These are phyloP conservation scores for Evansstolkia leycettana DNA, from an alignment of 495 filamentous ascomycete genomes.

Conservation along the genomic window DNA sequence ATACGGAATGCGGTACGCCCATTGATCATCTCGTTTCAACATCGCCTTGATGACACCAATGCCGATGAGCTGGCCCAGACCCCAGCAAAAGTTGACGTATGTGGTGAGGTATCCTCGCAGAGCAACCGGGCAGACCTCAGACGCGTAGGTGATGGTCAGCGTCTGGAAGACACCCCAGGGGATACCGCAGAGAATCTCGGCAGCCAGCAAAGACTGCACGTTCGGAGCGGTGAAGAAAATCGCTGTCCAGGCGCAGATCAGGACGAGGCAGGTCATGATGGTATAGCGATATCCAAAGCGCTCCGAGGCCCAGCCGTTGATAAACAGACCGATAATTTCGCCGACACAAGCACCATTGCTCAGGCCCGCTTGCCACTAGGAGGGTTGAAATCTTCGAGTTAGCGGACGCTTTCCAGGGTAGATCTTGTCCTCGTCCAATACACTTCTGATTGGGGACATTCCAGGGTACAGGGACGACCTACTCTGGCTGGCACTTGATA, in stretches of 20 bases:
- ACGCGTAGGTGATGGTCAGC: constrained; percentile 66
- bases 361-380: constrained; percentile 62
- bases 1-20: constrained; percentile 60
- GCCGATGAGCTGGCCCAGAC: constrained; percentile 62
- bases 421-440: too few species aligned
- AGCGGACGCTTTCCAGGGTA: too few species aligned
- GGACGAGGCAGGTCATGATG: constrained; percentile 51
- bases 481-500: constrained; percentile 54
- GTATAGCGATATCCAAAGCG: constrained; percentile 63
- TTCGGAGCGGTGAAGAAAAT: constrained; percentile 70
- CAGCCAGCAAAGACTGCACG: constrained; percentile 54
- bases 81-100: constrained; percentile 79
- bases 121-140: constrained; percentile 63
- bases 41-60: constrained; percentile 61
- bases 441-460: not conserved
- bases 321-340: constrained; percentile 63
- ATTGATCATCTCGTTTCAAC: constrained; percentile 43
- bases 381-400: too few species aligned
- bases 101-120: constrained; percentile 65
- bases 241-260: constrained; percentile 56
- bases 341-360: constrained; percentile 55
- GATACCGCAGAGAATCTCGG: constrained; percentile 66
- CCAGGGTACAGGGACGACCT: constrained; percentile 6
- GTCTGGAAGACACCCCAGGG: constrained; percentile 81
- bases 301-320: constrained; percentile 69